A percentile compares a stretch with the other conserved stretches of the same genome.
Evolutionary conservation across 495 filamentous ascomycete species (phyloP).

Genomic region (Aspergillus campestris): DNA sequence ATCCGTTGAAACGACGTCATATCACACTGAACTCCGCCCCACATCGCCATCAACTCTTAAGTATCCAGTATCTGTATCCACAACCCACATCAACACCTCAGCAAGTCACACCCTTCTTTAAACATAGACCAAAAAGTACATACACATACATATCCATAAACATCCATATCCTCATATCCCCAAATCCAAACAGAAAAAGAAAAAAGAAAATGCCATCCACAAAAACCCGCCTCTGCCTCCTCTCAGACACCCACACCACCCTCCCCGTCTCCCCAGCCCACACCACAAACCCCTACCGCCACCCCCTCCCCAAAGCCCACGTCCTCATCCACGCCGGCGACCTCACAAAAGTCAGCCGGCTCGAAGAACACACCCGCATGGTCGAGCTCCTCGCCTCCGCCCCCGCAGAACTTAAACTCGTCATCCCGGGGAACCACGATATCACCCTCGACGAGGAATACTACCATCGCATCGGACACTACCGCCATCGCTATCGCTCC

Average conservation of each 20-base stretch:
- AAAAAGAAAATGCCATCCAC: conserved; percentile 7
- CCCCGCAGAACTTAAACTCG: conserved; percentile 61
- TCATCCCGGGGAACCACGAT: conserved; percentile 80
- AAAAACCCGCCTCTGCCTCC: conserved; percentile 47
- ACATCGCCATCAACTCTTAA: too few relatives aligned
- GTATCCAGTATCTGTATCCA: too few relatives aligned
- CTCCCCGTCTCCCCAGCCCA: conserved; percentile 17
- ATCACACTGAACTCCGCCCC: too few relatives aligned
- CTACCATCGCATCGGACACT: conserved; percentile 28
- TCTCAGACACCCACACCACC: conserved; percentile 55
- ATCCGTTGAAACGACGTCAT: too few relatives aligned
- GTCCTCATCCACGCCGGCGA: conserved; percentile 69
- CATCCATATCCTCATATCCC: neutral
- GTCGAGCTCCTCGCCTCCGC: conserved; percentile 47
- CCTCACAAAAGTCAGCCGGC: conserved; percentile 54
- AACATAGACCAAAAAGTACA: too few relatives aligned
- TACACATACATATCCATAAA: too few relatives aligned
- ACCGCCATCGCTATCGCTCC: conserved; percentile 19
- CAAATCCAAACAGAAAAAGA: neutral
- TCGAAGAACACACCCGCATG: conserved; percentile 42
- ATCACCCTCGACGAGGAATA: conserved; percentile 55
- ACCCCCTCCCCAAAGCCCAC: conserved; percentile 47
- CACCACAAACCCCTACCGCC: conserved; percentile 29
- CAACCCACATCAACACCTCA: neutral
- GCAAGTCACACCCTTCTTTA: too few relatives aligned